Evolutionary conservation across 164 flowering plant species (phyloP).

Genomic region (Saururus chinensis): DNA sequence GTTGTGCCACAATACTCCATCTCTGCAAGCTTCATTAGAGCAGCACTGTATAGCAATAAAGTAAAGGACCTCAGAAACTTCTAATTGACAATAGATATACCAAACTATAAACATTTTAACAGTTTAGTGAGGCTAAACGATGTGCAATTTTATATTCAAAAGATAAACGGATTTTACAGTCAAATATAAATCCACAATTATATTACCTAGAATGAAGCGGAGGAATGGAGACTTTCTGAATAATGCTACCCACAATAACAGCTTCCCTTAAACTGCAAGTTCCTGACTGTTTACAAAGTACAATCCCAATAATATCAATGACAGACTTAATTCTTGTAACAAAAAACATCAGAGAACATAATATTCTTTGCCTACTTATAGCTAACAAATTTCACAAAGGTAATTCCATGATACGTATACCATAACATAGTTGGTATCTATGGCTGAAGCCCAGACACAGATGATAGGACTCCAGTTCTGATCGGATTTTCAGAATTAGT

Average conservation of each 20-base stretch:
- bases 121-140: no score
- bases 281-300: conserved; percentile 48
- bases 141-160: not conserved
- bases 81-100: not conserved
- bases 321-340: not conserved
- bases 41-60: conserved; percentile 45
- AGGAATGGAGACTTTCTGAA: conserved; percentile 76
- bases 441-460: no score
- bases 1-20: conserved; percentile 95
- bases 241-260: conserved; percentile 77
- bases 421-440: no score
- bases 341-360: not conserved
- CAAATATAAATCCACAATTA: not conserved
- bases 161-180: not conserved
- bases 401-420: no score
- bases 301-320: not conserved
- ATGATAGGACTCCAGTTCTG: no score
- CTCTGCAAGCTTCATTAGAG: conserved; percentile 78
- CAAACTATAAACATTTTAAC: no score
- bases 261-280: conserved; percentile 95
- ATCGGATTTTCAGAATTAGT: no score
- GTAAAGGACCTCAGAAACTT: conserved; percentile 8
- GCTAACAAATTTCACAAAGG: no score
- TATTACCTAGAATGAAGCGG: conserved; percentile 74
- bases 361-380: no score